These are phyloP conservation scores for Chytridium lagenaria DNA, from an alignment of 371 early-diverging fungal genomes.

Conservation along the genomic window DNA sequence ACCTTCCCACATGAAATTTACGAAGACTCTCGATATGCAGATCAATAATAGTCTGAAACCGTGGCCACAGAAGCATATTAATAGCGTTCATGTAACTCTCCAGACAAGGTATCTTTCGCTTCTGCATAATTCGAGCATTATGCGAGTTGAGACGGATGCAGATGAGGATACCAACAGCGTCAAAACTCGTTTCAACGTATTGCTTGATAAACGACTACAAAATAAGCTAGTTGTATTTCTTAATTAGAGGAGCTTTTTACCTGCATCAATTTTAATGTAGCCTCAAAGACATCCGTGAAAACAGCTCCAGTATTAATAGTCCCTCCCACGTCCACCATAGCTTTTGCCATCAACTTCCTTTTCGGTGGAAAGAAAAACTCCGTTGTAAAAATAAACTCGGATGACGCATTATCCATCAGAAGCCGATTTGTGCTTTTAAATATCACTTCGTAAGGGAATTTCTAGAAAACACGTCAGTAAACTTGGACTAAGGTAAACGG, in stretches of 20 bases:
- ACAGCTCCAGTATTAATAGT: constrained; percentile 19
- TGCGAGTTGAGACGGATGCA: constrained; percentile 87
- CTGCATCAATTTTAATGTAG: constrained; percentile 77
- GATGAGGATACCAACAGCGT: constrained; percentile 86
- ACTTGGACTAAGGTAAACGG: constrained; percentile 15
- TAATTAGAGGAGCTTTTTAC: constrained; percentile 42
- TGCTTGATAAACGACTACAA: constrained; percentile 29
- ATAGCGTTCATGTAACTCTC: constrained; percentile 83
- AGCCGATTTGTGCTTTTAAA: constrained; percentile 87
- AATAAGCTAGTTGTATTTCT: not conserved
- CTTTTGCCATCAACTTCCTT: constrained; percentile 44
- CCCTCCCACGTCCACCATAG: constrained; percentile 44
- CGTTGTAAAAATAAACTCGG: constrained; percentile 87
- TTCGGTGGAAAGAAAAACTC: constrained; percentile 79
- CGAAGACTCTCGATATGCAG: constrained; percentile 84
- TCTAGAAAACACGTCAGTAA: constrained; percentile 30
- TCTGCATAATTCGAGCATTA: constrained; percentile 79
- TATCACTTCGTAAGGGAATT: constrained; percentile 63
- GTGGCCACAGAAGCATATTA: constrained; percentile 92
- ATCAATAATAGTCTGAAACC: constrained; percentile 86
- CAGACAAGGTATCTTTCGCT: constrained; percentile 77
- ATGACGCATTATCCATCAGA: constrained; percentile 88
- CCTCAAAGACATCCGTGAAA: constrained; percentile 68
- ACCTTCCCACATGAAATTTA: constrained; percentile 58
- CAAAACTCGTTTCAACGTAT: constrained; percentile 71